Percentiles rank a stretch among this genome's conserved stretches.
Evolutionary conservation across 208 protist genomes (phyloP).

Genomic region (Trypanosoma boissoni): DNA sequence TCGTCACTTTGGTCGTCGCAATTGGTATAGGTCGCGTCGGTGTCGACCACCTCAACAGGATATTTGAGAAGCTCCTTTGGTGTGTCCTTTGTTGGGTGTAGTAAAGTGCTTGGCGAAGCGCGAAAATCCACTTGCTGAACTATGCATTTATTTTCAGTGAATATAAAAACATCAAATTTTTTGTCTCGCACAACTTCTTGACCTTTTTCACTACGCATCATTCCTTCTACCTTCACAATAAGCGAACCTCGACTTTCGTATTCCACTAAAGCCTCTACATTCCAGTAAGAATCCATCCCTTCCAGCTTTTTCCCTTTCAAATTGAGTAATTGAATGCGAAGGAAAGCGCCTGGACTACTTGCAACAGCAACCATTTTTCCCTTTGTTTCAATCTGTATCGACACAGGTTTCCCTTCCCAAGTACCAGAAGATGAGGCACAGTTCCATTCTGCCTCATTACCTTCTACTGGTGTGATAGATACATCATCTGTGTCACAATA

Average conservation of each 20-base stretch:
- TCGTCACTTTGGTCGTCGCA: constrained; percentile 34
- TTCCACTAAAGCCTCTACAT: constrained; percentile 74
- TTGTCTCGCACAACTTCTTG: constrained; percentile 60
- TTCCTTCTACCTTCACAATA: constrained; percentile 70
- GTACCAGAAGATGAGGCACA: constrained; percentile 52
- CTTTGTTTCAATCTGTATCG: constrained; percentile 43
- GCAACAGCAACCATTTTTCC: constrained; percentile 63
- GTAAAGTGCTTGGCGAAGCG: constrained; percentile 65
- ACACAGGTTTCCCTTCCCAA: constrained; percentile 56
- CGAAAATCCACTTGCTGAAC: constrained; percentile 64
- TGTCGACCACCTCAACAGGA: constrained; percentile 54
- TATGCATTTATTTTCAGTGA: constrained; percentile 63
- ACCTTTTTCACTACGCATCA: constrained; percentile 52
- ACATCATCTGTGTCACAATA: constrained; percentile 87
- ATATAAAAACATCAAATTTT: constrained; percentile 81
- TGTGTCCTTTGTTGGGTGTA: constrained; percentile 65
- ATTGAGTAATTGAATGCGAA: constrained; percentile 63
- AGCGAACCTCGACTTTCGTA: constrained; percentile 49
- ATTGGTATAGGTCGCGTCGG: constrained; percentile 23
- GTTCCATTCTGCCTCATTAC: constrained; percentile 55
- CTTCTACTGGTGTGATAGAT: constrained; percentile 47
- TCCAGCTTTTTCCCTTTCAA: constrained; percentile 56
- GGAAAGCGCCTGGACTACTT: constrained; percentile 65
- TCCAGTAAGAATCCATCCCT: constrained; percentile 84
- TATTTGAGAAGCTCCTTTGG: constrained; percentile 61